Evolutionary conservation across 2,329 filamentous ascomycete species (phyloP).

Genomic region (Fusarium udum): DNA sequence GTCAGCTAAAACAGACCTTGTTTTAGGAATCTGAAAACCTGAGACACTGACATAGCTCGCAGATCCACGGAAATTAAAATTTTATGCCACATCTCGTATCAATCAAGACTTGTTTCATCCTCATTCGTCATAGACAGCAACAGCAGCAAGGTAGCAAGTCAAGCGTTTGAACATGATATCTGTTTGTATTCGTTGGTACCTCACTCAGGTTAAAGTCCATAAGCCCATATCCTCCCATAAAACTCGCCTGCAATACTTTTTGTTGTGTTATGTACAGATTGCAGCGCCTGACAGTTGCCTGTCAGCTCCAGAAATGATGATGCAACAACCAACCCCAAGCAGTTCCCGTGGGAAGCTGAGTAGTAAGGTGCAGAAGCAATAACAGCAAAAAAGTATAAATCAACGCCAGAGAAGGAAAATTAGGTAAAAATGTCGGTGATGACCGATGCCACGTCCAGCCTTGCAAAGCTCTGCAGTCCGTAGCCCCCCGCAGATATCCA

Average conservation of each 20-base stretch:
- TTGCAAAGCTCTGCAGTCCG: conserved; percentile 23
- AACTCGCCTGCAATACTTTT: conserved; percentile 26
- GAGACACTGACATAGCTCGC: conserved; percentile 16
- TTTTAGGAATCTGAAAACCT: neutral
- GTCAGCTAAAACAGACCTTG: neutral
- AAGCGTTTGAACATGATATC: conserved; percentile 18
- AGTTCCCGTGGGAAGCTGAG: conserved; percentile 11
- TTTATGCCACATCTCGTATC: conserved; percentile 20
- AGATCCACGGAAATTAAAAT: conserved; percentile 3
- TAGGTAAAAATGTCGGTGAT: conserved; percentile 35
- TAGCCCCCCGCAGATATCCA: neutral
- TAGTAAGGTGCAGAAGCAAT: conserved; percentile 1
- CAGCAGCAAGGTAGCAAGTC: neutral
- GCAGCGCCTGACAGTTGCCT: conserved; percentile 28
- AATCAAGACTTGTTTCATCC: conserved; percentile 11
- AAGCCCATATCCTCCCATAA: conserved; percentile 13
- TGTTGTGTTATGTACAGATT: conserved; percentile 37
- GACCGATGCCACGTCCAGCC: conserved; percentile 34
- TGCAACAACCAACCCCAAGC: conserved; percentile 23
- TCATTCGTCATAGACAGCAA: conserved; percentile 21
- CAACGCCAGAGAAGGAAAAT: conserved; percentile 33
- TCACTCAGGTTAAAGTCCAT: conserved; percentile 10
- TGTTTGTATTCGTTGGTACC: conserved; percentile 29
- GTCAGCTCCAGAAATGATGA: conserved; percentile 38
- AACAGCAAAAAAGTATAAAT: conserved; percentile 5